Percentiles rank a stretch among this genome's conserved stretches.
Evolutionary conservation across 805 yeast species (phyloP).

Genomic region (Ogataea corticis): DNA sequence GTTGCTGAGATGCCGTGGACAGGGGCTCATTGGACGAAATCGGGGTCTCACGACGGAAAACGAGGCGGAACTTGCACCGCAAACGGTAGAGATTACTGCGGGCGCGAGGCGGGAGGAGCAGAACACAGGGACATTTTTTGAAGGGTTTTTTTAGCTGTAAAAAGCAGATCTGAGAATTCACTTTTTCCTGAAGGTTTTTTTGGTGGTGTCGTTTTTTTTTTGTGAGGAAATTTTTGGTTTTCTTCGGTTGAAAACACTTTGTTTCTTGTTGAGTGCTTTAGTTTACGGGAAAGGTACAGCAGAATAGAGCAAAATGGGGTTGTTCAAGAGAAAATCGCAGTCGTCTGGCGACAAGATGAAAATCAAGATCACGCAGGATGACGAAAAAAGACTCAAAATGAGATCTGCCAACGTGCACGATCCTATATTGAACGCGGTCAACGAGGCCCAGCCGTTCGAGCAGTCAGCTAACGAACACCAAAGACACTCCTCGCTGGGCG

Average conservation of each 20-base stretch:
- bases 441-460: constrained; percentile 95
- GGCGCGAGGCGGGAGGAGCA: background rate
- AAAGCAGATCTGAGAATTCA: too few species aligned
- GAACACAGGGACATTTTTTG: background rate
- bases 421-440: constrained; percentile 91
- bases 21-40: background rate
- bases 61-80: background rate
- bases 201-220: background rate
- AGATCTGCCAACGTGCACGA: constrained; percentile 76
- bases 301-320: constrained; percentile 38
- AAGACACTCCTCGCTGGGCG: constrained; percentile 35
- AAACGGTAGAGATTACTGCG: background rate
- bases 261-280: background rate
- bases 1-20: background rate
- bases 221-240: background rate
- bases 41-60: too few species aligned
- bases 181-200: too few species aligned
- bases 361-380: constrained; percentile 49
- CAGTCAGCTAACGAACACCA: constrained; percentile 43
- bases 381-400: constrained; percentile 56
- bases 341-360: constrained; percentile 31
- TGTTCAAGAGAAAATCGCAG: constrained; percentile 41
- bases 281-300: background rate
- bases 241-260: background rate
- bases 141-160: too few species aligned